These are phyloP conservation scores for Ophiocordyceps robertsii DNA, from an alignment of 2,329 filamentous ascomycete genomes.

Conservation along the genomic window DNA sequence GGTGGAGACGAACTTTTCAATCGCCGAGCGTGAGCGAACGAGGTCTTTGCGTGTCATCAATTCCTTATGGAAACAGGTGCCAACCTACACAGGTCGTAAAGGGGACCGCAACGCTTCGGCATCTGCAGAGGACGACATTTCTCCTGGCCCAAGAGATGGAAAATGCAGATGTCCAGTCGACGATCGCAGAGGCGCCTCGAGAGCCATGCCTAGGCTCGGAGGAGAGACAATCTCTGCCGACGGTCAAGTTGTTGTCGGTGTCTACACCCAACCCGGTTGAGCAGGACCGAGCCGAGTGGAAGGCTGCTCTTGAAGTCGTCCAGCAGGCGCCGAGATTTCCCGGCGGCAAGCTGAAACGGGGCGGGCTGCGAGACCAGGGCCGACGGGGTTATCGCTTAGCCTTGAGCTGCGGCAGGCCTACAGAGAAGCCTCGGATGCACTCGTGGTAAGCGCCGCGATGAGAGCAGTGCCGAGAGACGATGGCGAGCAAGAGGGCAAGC, in stretches of 20 bases:
- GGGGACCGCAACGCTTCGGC: slow-evolving; percentile 33
- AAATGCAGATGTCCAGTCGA: slow-evolving; percentile 38
- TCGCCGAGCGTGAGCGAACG: not conserved
- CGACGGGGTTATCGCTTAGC: not conserved
- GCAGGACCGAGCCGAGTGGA: no score
- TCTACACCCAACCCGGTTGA: no score
- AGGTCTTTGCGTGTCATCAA: not conserved
- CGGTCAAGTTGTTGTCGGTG: not conserved
- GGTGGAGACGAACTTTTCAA: slow-evolving; percentile 22
- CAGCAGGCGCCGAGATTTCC: no score
- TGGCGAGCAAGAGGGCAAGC: not conserved
- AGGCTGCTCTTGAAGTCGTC: no score
- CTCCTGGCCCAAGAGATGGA: slow-evolving; percentile 26
- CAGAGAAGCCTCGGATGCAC: not conserved
- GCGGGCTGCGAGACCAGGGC: no score
- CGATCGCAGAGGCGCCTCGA: slow-evolving; percentile 44
- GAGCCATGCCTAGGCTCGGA: slow-evolving; percentile 15
- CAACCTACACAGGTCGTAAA: slow-evolving; percentile 37
- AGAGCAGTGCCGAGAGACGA: not conserved
- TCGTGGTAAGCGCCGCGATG: not conserved
- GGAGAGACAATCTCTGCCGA: not conserved
- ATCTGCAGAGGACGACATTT: slow-evolving; percentile 43
- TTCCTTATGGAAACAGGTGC: not conserved
- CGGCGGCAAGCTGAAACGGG: no score
- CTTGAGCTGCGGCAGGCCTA: not conserved